Evolutionary conservation across 2,329 filamentous ascomycete species (phyloP).

Genomic region (Beauveria bassiana): DNA sequence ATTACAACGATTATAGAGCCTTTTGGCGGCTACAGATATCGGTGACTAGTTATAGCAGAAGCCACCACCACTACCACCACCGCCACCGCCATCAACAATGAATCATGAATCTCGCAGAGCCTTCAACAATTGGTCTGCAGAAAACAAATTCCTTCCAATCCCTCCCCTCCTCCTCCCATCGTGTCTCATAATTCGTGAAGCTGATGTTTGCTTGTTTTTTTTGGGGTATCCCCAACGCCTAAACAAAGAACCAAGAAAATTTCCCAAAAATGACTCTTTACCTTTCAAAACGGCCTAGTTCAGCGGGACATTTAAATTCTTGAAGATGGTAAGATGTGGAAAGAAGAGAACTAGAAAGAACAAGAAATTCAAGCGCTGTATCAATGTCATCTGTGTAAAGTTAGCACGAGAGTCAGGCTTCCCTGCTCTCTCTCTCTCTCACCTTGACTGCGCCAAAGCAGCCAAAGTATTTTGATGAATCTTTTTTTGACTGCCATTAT

Average conservation of each 20-base stretch:
- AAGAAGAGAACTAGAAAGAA: too few relatives aligned
- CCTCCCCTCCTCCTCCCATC: neutral
- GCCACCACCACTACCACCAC: neutral
- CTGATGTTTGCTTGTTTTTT: neutral
- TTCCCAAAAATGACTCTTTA: too few relatives aligned
- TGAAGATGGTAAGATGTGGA: too few relatives aligned
- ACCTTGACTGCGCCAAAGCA: too few relatives aligned
- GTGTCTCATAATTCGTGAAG: neutral
- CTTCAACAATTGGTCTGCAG: slow-evolving; percentile 1
- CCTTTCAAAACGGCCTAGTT: neutral
- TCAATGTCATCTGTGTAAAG: too few relatives aligned
- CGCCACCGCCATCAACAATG: neutral
- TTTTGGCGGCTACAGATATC: neutral
- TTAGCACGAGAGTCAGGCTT: too few relatives aligned
- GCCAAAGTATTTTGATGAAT: too few relatives aligned
- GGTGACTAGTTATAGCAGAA: too few relatives aligned
- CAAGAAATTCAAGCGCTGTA: too few relatives aligned
- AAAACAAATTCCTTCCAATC: neutral
- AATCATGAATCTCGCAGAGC: neutral
- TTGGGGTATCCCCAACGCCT: neutral
- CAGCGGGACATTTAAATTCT: neutral
- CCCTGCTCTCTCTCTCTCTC: too few relatives aligned
- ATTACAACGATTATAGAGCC: neutral
- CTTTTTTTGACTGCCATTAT: too few relatives aligned
- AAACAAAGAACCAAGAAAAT: neutral